These are phyloP conservation scores for Gleditsia sinensis DNA, from an alignment of 306 rosid genomes.

Conservation along the genomic window DNA sequence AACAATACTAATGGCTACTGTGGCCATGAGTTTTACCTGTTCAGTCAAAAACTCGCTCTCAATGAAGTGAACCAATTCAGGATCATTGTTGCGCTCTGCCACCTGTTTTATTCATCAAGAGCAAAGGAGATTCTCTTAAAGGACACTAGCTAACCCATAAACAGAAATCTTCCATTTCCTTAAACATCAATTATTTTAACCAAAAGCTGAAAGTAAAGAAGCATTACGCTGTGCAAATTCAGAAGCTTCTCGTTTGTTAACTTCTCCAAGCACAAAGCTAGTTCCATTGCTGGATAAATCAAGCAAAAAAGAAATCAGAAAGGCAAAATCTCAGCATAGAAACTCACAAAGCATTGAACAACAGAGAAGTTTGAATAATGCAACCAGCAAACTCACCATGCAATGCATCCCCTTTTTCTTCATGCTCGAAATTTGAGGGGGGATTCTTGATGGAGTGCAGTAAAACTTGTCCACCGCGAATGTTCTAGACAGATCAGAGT, in stretches of 20 bases:
- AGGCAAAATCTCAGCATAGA: background rate
- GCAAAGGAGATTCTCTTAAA: too few species aligned
- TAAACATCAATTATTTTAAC: too few species aligned
- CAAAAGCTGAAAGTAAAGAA: constrained; percentile 11
- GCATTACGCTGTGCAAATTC: constrained; percentile 47
- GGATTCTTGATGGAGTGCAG: constrained; percentile 50
- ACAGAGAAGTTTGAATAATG: too few species aligned
- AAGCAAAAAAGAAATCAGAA: background rate
- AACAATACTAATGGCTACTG: too few species aligned
- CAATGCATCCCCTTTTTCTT: constrained; percentile 68
- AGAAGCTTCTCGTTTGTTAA: constrained; percentile 54
- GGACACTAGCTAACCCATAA: too few species aligned
- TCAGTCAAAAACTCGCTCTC: constrained; percentile 52
- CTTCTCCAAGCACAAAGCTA: constrained; percentile 61
- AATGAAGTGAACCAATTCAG: constrained; percentile 49
- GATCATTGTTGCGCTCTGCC: constrained; percentile 46
- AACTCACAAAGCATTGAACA: background rate
- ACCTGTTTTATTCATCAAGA: constrained; percentile 43
- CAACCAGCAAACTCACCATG: constrained; percentile 59
- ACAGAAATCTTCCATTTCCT: too few species aligned
- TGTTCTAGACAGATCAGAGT: constrained; percentile 40
- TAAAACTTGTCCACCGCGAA: constrained; percentile 57
- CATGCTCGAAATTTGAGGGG: constrained; percentile 58
- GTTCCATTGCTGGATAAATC: constrained; percentile 53
- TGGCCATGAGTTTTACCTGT: constrained; percentile 40